These are phyloP conservation scores for Mycocentrospora acerina DNA, from an alignment of 2,329 filamentous ascomycete genomes.

Conservation along the genomic window DNA sequence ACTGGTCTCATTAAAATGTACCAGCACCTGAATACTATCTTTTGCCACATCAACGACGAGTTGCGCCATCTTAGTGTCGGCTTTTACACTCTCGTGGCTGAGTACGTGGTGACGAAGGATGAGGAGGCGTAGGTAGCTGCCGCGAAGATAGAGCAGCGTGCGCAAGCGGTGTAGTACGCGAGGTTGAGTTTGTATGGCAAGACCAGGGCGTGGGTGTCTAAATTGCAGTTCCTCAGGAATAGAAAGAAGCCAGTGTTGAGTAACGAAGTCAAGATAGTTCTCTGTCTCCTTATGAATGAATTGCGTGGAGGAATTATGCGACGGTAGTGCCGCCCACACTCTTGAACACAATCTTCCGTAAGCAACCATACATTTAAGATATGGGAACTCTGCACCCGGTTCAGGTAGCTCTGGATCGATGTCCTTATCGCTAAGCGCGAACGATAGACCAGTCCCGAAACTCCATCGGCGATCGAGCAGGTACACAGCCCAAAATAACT, in stretches of 20 bases:
- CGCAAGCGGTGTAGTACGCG: constrained; percentile 16
- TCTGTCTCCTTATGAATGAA: constrained; percentile 22
- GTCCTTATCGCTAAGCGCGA: constrained; percentile 20
- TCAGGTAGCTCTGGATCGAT: constrained; percentile 23
- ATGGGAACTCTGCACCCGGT: constrained; percentile 16
- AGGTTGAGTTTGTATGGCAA: constrained; percentile 12
- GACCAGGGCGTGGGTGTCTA: constrained; percentile 13
- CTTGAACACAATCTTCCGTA: constrained; percentile 21
- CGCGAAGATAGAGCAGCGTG: constrained; percentile 18
- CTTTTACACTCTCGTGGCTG: constrained; percentile 16
- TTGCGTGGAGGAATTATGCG: constrained; percentile 18
- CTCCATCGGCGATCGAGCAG: constrained; percentile 24
- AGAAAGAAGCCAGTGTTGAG: constrained; percentile 19
- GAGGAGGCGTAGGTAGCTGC: constrained; percentile 18
- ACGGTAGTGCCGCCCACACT: constrained; percentile 23
- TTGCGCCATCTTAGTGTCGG: constrained; percentile 10
- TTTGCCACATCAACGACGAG: constrained; percentile 20
- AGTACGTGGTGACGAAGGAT: constrained; percentile 24
- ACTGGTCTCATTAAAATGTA: constrained; percentile 20
- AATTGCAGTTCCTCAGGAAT: constrained; percentile 20
- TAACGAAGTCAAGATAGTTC: constrained; percentile 22
- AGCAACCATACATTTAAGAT: constrained; percentile 19
- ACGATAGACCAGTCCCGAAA: constrained; percentile 22
- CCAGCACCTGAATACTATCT: constrained; percentile 21
- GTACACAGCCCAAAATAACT: constrained; percentile 24